These are phyloP conservation scores for Akebia trifoliata DNA, from an alignment of 164 flowering plant genomes.

Conservation along the genomic window DNA sequence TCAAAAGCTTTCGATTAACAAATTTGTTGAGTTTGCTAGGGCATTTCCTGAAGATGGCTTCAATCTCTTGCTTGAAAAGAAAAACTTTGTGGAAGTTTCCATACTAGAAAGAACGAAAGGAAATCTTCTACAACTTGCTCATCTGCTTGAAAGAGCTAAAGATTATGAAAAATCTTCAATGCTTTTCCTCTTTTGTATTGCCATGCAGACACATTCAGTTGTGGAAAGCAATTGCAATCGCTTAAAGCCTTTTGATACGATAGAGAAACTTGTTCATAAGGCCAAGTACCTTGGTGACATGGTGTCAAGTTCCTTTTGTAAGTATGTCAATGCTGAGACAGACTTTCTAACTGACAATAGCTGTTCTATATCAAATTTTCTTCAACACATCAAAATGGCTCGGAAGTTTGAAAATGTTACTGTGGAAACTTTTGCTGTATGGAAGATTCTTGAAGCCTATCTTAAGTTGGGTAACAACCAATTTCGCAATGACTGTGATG, in stretches of 20 bases:
- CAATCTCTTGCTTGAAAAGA: not conserved
- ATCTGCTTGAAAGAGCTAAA: constrained; percentile 6
- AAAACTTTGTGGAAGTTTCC: not conserved
- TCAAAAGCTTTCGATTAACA: not conserved
- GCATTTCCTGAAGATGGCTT: constrained; percentile 1
- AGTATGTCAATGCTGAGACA: not conserved
- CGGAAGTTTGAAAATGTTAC: constrained; percentile 2
- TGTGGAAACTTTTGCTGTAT: constrained; percentile 5
- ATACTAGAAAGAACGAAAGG: constrained; percentile 1
- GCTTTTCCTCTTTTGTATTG: not conserved
- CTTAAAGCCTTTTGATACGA: not conserved
- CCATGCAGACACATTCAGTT: not conserved
- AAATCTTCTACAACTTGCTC: not conserved
- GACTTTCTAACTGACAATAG: not conserved
- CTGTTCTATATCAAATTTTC: not conserved
- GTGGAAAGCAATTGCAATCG: not conserved
- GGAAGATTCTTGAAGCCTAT: constrained; percentile 3
- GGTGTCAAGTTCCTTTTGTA: not conserved
- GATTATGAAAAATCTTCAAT: not conserved
- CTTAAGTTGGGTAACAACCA: not conserved
- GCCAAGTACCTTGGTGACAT: not conserved
- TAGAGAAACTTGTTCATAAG: not conserved
- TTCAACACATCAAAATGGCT: constrained; percentile 4
- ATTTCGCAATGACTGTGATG: not conserved
- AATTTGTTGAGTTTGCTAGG: not conserved